Evolutionary conservation across 1,284 basidiomycete species (phyloP).

Genomic region (Violaceomyces palustris): DNA sequence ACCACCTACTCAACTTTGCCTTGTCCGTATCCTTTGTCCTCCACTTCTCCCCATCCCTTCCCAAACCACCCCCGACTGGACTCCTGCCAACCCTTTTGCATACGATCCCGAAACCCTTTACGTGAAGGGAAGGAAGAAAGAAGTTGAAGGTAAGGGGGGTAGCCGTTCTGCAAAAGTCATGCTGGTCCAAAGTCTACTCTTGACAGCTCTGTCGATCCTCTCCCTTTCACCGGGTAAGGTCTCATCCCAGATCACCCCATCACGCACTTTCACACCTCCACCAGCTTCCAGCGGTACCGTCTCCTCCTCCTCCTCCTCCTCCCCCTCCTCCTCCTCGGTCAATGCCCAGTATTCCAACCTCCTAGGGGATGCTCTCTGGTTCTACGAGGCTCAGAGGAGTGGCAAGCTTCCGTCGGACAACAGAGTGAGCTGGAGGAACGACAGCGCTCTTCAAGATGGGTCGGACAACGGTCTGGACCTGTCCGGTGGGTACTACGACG

Average conservation of each 20-base stretch:
- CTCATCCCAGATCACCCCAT: constrained; percentile 16
- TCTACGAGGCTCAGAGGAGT: constrained; percentile 85
- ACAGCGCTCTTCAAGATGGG: constrained; percentile 72
- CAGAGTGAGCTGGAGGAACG: constrained; percentile 80
- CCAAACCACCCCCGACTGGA: no score
- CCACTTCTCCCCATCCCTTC: no score
- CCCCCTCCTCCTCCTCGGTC: constrained; percentile 19
- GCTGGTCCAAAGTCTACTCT: no score
- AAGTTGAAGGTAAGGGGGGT: no score
- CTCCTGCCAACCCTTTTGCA: no score
- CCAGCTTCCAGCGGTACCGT: constrained; percentile 10
- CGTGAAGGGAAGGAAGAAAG: no score
- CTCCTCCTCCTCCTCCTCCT: constrained; percentile 12
- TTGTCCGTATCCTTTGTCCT: no score
- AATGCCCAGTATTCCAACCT: constrained; percentile 68
- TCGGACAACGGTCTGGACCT: constrained; percentile 69
- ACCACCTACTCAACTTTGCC: no score
- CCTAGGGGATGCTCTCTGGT: constrained; percentile 74
- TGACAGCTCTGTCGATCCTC: no score
- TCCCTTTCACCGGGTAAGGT: no score
- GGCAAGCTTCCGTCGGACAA: constrained; percentile 67
- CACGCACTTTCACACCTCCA: constrained; percentile 12
- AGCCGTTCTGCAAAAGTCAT: no score
- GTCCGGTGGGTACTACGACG: constrained; percentile 83
- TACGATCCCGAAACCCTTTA: no score